A percentile compares a stretch with the other conserved stretches of the same genome.
phyloP scores from a whole-genome alignment of 2,329 filamentous ascomycete species.

The Verticillium alfalfae region DNA sequence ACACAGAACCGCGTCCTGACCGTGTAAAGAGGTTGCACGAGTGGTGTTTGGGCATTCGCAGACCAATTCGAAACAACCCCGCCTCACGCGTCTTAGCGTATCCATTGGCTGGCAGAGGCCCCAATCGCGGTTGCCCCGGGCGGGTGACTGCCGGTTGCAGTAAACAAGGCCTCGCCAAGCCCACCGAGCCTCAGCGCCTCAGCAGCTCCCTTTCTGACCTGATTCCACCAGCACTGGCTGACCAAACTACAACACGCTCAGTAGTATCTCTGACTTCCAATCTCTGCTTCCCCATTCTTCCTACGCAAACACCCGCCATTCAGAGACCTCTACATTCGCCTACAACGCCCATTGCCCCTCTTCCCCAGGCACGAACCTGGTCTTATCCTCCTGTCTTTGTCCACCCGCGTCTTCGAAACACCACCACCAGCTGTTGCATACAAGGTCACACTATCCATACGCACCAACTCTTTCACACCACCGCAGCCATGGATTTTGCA shows the following conservation, averaged over 20 bases:
- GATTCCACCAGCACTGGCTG: too few species aligned
- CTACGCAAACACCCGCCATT: not conserved
- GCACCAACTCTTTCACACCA: not conserved
- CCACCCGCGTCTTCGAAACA: not conserved
- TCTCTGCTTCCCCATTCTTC: not conserved
- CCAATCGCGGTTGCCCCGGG: conserved; percentile 3
- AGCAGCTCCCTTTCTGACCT: not conserved
- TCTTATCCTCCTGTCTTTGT: not conserved
- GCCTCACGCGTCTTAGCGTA: not conserved
- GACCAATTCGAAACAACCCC: not conserved
- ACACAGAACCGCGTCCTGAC: conserved; percentile 5
- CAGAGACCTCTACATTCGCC: not conserved
- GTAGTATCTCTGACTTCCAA: not conserved
- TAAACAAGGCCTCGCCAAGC: conserved; percentile 3
- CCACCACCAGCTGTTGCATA: not conserved
- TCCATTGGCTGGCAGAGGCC: conserved; percentile 6
- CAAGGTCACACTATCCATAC: not conserved
- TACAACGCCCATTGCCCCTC: not conserved
- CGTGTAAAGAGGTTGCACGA: conserved; percentile 11
- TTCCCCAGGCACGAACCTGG: not conserved
- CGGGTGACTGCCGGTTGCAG: not conserved
- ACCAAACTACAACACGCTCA: not conserved
- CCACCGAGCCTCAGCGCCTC: not conserved
- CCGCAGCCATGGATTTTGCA: conserved; percentile 32
- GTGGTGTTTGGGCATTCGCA: not conserved